Evolutionary conservation across 2,329 filamentous ascomycete genomes (phyloP), one percentile per base, ranked within the genome.

Genomic region (Karstenula rhodostoma): DNA sequence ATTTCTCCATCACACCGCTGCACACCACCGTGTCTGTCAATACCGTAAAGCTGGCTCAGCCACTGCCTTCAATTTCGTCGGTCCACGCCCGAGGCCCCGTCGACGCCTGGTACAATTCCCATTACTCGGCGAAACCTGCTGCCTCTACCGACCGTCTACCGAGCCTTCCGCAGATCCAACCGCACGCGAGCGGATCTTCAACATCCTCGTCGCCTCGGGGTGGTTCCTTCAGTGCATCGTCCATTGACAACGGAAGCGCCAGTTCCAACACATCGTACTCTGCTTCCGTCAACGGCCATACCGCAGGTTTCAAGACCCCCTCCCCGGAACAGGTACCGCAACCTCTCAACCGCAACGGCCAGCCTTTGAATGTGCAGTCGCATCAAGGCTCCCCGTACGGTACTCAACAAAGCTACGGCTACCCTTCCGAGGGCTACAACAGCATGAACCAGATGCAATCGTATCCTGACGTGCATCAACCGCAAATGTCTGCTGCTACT

Each of bases 401-500:
- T 58, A 71, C 67, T 54, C 77, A 79, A 61, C 75, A 75, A 66
- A 68, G 71, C 68, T 78, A 77, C 73, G 71, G 71, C 66, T 77
- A 77, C 63, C 63, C 70, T 59, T 64, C 68, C 48, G 72, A 74
- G 56, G 72, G 74, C 57, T 83, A 83, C 75, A 74, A 73, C 78
- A 82, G 78, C 79, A 97, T 97, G 94, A 96, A 96, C 82, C 90
- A 90, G 79, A 86, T 86, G 71, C 87, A 88, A 73, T 84, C 88
- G 69, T 94, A 96, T 71, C 91, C 96, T 89, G 95, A 96, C 78
- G 93, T 95, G 74, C 86, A 89, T 75, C 83, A 87, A 66, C 82
- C 85, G 71, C 91, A 95, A 79, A 89, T 96, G 83, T 91, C 91
- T 70, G 87, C 89, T 67, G 90, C 89, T 62, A 91, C 92, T 76